Conservation (phyloP, 768 basidiomycete genomes). For the Xerocomellus dryophilus region DNA sequence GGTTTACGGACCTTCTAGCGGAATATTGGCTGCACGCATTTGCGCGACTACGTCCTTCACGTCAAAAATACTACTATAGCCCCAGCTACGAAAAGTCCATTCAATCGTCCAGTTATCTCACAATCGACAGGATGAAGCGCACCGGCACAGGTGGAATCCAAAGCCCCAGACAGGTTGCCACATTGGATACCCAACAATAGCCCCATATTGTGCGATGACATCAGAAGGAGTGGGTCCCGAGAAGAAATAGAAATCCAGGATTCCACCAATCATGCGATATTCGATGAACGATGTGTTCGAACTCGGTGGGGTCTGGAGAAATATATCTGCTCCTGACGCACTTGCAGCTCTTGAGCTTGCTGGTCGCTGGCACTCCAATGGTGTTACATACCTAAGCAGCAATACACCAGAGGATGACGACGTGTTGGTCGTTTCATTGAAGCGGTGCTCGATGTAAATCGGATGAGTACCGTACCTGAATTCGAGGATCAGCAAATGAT, state of each 20-base stretch:
- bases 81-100: slow-evolving; percentile 32
- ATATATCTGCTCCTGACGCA: slow-evolving; percentile 64
- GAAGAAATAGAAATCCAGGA: slow-evolving; percentile 75
- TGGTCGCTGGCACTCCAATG: neutral
- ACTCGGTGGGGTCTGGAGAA: slow-evolving; percentile 55
- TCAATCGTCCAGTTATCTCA: neutral
- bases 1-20: slow-evolving; percentile 54
- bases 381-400: slow-evolving; percentile 48
- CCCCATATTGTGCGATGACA: slow-evolving; percentile 68
- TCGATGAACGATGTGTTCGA: slow-evolving; percentile 60
- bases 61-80: slow-evolving; percentile 48
- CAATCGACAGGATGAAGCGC: slow-evolving; percentile 1
- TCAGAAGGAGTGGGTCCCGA: slow-evolving; percentile 47
- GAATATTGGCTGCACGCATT: slow-evolving; percentile 66
- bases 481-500: neutral
- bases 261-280: slow-evolving; percentile 71
- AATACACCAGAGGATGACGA: slow-evolving; percentile 73
- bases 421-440: slow-evolving; percentile 43
- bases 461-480: slow-evolving; percentile 66
- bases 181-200: slow-evolving; percentile 59
- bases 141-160: slow-evolving; percentile 73
- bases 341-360: slow-evolving; percentile 31
- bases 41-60: slow-evolving; percentile 48
- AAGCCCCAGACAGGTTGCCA: slow-evolving; percentile 74
- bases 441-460: slow-evolving; percentile 68